Conservation (phyloP, 2,329 filamentous ascomycete species). For the Cladosporium sphaerospermum region DNA sequence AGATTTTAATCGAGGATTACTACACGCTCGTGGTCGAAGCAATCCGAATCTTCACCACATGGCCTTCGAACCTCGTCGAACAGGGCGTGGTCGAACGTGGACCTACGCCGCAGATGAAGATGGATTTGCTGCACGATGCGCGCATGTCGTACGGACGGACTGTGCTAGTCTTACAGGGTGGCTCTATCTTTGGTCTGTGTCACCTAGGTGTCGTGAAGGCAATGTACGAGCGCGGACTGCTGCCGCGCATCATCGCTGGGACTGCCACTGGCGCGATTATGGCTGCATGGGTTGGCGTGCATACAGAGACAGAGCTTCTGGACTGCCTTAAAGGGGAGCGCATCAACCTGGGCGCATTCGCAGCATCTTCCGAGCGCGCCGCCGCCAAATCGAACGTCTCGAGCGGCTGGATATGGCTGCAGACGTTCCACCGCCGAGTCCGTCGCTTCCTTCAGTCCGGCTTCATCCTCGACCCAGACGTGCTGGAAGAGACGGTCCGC, state of each 20-base stretch:
- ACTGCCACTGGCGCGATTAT: constrained; percentile 87
- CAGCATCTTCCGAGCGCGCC: constrained; percentile 34
- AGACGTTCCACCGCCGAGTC: constrained; percentile 60
- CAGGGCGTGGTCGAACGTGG: constrained; percentile 17
- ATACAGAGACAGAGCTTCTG: constrained; percentile 78
- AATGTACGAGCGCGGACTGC: constrained; percentile 68
- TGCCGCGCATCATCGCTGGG: constrained; percentile 86
- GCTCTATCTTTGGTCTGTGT: constrained; percentile 84
- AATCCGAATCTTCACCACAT: constrained; percentile 65
- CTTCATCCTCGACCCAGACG: constrained; percentile 74
- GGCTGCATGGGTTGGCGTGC: constrained; percentile 78
- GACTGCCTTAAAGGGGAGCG: constrained; percentile 69
- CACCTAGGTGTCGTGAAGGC: constrained; percentile 89
- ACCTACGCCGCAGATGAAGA: constrained; percentile 56
- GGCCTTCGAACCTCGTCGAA: constrained; percentile 50
- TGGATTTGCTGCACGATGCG: constrained; percentile 81
- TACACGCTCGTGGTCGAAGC: constrained; percentile 76
- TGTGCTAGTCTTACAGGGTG: constrained; percentile 79
- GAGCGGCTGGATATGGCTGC: constrained; percentile 33
- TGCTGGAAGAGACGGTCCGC: constrained; percentile 76
- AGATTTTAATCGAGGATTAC: constrained; percentile 86
- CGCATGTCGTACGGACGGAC: constrained; percentile 82
- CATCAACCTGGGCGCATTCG: constrained; percentile 78
- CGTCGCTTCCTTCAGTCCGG: constrained; percentile 67
- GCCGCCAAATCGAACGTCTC: constrained; percentile 18